Percentiles rank a stretch among this genome's conserved stretches.
phyloP scores from a whole-genome alignment of 179 eudicot genomes.

The Silene coronaria region DNA sequence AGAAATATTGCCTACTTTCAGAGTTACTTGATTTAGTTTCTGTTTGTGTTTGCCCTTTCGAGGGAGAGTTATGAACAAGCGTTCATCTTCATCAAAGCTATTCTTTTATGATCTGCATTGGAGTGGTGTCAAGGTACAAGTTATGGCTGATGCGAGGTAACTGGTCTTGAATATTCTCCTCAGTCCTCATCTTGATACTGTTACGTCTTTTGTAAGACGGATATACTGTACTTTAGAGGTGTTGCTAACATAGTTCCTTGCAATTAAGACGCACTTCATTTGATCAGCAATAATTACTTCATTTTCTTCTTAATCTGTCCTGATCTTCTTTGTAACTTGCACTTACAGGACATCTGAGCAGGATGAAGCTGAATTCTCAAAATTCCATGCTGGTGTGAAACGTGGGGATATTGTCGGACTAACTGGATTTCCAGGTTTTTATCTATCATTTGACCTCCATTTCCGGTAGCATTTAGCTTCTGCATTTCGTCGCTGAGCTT shows the following conservation, averaged over 20 bases:
- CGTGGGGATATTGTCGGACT: constrained; percentile 97
- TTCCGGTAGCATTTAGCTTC: neutral
- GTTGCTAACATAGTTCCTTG: neutral
- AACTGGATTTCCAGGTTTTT: constrained; percentile 80
- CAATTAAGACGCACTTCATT: no score
- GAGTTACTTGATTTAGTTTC: no score
- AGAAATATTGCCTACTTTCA: no score
- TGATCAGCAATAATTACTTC: neutral
- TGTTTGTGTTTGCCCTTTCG: no score
- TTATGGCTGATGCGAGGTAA: constrained; percentile 92
- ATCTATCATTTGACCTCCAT: neutral
- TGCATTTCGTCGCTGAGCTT: neutral
- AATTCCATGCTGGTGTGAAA: constrained; percentile 67
- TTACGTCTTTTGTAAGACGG: neutral
- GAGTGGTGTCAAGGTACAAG: constrained; percentile 72
- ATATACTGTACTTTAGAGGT: no score
- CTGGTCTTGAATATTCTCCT: neutral
- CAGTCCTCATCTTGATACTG: neutral
- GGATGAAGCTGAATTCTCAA: constrained; percentile 67
- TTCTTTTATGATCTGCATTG: constrained; percentile 83
- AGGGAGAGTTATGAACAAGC: constrained; percentile 90
- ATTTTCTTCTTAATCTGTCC: neutral
- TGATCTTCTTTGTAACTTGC: neutral
- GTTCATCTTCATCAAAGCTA: constrained; percentile 80
- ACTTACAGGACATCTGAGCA: constrained; percentile 55